Conservation (phyloP, 768 basidiomycete species). For the Rhodotorula toruloides region DNA sequence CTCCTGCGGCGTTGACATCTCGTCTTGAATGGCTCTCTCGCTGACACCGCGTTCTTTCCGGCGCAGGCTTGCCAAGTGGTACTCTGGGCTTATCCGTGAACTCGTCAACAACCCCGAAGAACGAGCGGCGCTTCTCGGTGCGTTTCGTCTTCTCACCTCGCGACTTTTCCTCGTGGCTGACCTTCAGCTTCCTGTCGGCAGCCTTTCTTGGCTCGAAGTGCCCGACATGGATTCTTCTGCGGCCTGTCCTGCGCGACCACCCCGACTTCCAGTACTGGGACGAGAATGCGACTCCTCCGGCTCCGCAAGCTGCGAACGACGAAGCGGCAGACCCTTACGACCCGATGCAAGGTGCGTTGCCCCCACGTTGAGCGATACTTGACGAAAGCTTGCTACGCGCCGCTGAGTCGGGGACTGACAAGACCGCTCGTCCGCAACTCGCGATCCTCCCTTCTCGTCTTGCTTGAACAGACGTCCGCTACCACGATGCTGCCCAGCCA, state of each 20-base stretch:
- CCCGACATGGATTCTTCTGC: conserved; percentile 1
- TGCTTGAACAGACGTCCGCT: not conserved
- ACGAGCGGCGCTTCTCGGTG: not conserved
- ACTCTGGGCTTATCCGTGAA: not conserved
- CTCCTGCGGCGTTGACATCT: conserved; percentile 2
- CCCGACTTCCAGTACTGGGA: conserved; percentile 2
- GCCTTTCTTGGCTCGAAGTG: no score
- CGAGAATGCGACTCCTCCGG: not conserved
- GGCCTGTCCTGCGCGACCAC: not conserved
- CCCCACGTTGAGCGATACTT: no score
- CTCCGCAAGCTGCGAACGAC: no score
- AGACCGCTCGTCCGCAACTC: no score
- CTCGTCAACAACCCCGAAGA: not conserved
- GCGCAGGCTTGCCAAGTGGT: conserved; percentile 12
- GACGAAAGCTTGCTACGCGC: no score
- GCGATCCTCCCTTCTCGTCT: not conserved
- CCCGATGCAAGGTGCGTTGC: conserved; percentile 12
- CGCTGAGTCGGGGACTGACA: no score
- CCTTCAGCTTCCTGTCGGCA: no score
- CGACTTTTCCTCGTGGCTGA: no score
- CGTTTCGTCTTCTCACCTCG: not conserved
- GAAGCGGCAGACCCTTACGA: conserved; percentile 5
- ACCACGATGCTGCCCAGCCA: not conserved
- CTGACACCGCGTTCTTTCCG: conserved; percentile 3
- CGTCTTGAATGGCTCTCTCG: not conserved